phyloP scores from a whole-genome alignment of 164 flowering plant genomes.

The Paratinospora sagittata region DNA sequence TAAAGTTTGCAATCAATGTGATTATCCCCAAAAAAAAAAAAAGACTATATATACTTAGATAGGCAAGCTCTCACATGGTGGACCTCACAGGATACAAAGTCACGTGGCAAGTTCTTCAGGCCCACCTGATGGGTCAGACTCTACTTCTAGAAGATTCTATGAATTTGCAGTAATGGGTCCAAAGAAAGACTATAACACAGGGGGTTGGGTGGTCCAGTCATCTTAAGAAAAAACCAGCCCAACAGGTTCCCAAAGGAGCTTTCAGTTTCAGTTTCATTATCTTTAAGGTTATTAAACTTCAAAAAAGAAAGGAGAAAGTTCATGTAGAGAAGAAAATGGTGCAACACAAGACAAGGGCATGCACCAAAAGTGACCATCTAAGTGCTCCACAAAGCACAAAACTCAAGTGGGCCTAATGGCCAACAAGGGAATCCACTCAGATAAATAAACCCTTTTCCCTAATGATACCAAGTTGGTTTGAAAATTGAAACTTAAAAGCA shows the following conservation, averaged over 20 bases:
- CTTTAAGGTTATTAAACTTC: neutral
- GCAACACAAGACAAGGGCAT: neutral
- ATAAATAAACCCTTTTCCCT: neutral
- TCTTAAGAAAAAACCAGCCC: no score
- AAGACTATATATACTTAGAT: no score
- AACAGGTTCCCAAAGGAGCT: neutral
- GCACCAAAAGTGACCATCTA: neutral
- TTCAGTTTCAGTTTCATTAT: neutral
- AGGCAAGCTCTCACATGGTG: no score
- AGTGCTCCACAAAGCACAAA: neutral
- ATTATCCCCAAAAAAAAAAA: no score
- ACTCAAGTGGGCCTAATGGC: neutral
- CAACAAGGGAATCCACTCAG: neutral
- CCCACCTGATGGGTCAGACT: no score
- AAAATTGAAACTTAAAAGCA: neutral
- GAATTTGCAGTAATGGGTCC: no score
- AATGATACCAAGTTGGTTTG: neutral
- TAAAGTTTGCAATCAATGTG: no score
- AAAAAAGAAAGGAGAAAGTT: constrained; percentile 1
- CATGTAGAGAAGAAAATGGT: neutral
- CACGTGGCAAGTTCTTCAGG: no score
- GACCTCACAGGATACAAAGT: no score
- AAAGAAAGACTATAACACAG: neutral
- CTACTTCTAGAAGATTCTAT: no score
- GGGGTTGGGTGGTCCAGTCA: neutral